Percentiles rank a stretch among this genome's conserved stretches.
phyloP scores from a whole-genome alignment of 345 rosid species.

The Aethionema arabicum region DNA sequence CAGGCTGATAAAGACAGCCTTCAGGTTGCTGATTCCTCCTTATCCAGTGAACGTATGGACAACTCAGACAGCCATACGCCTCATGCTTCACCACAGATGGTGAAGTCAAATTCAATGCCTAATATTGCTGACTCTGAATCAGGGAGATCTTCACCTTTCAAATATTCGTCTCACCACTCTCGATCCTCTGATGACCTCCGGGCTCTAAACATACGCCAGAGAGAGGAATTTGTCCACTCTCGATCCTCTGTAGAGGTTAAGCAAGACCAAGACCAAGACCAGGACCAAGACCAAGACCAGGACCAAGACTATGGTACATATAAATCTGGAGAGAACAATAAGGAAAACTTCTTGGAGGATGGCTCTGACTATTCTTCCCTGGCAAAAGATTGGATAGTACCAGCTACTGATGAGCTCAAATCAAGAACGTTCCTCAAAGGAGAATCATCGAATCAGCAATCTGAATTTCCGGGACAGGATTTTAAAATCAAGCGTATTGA shows the following conservation, averaged over 20 bases:
- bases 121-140: slow-evolving; percentile 43
- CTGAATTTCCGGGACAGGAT: slow-evolving; percentile 55
- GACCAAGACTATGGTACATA: slow-evolving; percentile 35
- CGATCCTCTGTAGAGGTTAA: slow-evolving; percentile 36
- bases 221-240: slow-evolving; percentile 43
- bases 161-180: slow-evolving; percentile 39
- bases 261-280: slow-evolving; percentile 20
- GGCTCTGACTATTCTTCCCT: slow-evolving; percentile 51
- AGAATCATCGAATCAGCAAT: slow-evolving; percentile 45
- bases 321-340: slow-evolving; percentile 37
- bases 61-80: slow-evolving; percentile 44
- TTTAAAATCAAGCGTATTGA: slow-evolving; percentile 72
- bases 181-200: slow-evolving; percentile 66
- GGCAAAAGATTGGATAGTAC: slow-evolving; percentile 73
- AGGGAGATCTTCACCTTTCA: slow-evolving; percentile 39
- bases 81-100: slow-evolving; percentile 37
- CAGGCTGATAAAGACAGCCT: slow-evolving; percentile 48
- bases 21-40: slow-evolving; percentile 44
- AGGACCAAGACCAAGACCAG: slow-evolving; percentile 28
- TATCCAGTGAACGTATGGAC: slow-evolving; percentile 46
- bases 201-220: slow-evolving; percentile 38
- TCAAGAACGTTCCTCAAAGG: slow-evolving; percentile 39
- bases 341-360: slow-evolving; percentile 46
- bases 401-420: slow-evolving; percentile 53
- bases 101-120: slow-evolving; percentile 63